Conservation (phyloP, 345 rosid species). For the Eucalyptus virginea region DNA sequence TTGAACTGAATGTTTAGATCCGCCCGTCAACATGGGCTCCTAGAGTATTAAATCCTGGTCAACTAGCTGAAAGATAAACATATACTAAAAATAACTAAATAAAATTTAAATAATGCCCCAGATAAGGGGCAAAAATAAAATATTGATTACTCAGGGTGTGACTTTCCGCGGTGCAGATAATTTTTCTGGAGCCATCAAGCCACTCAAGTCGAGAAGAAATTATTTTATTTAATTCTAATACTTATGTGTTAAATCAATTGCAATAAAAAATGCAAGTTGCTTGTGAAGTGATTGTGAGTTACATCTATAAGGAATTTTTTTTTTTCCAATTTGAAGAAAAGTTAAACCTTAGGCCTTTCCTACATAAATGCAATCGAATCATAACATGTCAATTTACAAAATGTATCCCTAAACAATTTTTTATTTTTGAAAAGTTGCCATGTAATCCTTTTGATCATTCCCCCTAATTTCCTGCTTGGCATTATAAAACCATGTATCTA, state of each 20-base stretch:
- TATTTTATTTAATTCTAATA: background rate
- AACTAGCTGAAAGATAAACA: background rate
- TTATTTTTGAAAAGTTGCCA: background rate
- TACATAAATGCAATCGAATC: background rate
- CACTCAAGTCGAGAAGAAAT: background rate
- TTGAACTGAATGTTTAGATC: background rate
- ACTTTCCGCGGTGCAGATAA: background rate
- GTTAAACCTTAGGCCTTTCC: background rate
- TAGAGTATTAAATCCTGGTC: background rate
- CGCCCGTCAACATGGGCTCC: background rate
- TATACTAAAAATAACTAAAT: background rate
- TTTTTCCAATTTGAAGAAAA: background rate
- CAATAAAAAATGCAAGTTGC: background rate
- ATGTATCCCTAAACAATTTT: background rate
- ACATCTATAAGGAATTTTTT: background rate
- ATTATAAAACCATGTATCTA: background rate
- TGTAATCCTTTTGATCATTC: background rate
- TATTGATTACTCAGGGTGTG: background rate
- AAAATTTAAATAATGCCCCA: background rate
- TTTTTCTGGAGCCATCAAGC: background rate
- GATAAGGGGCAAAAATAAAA: background rate
- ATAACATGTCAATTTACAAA: background rate
- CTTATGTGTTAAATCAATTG: background rate
- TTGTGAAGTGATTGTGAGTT: background rate
- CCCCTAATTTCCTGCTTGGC: background rate